phyloP scores from a whole-genome alignment of 2,329 filamentous ascomycete genomes.

The Waltergamsia citrina region DNA sequence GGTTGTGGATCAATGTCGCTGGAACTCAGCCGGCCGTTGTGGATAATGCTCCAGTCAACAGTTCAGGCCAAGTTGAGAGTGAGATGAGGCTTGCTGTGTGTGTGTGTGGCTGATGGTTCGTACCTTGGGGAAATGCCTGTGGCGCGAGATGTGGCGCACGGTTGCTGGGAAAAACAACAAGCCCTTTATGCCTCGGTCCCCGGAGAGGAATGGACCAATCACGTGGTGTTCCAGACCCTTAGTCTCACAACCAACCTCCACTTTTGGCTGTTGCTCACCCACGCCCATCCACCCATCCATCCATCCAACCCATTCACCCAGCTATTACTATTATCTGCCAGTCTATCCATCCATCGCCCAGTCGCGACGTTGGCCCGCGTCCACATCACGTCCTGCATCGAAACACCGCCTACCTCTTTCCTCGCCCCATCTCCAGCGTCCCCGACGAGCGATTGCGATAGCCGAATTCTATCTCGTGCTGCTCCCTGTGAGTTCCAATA shows the following conservation, averaged over 20 bases:
- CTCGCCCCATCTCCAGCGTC: conserved; percentile 1
- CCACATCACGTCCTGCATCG: neutral
- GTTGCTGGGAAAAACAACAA: conserved; percentile 3
- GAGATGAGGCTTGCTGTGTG: neutral
- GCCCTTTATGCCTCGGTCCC: neutral
- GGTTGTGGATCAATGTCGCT: neutral
- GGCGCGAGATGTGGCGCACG: neutral
- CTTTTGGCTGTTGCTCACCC: neutral
- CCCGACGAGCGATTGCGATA: no score
- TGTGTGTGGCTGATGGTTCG: neutral
- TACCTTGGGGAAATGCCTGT: neutral
- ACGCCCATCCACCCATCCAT: conserved; percentile 2
- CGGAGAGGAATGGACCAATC: neutral
- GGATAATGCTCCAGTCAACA: neutral
- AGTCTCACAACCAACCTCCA: neutral
- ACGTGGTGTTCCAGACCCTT: neutral
- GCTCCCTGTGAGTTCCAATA: neutral
- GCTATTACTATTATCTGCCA: no score
- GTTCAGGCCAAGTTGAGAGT: neutral
- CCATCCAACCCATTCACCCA: no score
- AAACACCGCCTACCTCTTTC: neutral
- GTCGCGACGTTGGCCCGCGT: conserved; percentile 1
- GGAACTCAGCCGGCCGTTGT: neutral
- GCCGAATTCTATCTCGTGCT: no score
- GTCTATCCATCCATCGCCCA: neutral